phyloP scores from a whole-genome alignment of 176 grass and related monocot genomes.

The Olyra latifolia region DNA sequence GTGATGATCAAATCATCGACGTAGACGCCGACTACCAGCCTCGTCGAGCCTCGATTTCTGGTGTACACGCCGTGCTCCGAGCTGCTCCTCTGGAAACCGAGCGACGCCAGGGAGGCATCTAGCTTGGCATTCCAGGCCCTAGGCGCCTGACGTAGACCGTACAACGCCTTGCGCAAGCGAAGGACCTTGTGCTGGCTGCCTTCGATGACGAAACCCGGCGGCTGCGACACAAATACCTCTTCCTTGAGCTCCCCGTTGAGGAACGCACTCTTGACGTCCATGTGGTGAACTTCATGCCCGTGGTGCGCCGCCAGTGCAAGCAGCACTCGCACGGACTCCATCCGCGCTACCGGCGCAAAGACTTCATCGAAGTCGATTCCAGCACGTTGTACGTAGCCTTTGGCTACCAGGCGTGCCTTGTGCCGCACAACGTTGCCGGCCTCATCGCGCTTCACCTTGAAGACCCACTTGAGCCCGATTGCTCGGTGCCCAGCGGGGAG shows the following conservation, averaged over 20 bases:
- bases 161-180: neutral
- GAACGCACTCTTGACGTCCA: neutral
- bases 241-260: neutral
- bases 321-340: neutral
- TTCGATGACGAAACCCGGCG: neutral
- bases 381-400: too few species aligned
- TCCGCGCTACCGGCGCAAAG: too few species aligned
- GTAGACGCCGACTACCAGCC: too few species aligned
- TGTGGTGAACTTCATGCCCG: neutral
- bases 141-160: neutral
- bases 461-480: neutral
- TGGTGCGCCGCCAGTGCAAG: neutral
- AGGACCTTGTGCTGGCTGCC: neutral
- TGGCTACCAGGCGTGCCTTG: too few species aligned
- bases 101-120: neutral
- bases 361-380: too few species aligned
- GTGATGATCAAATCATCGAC: too few species aligned
- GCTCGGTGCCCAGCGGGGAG: neutral
- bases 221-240: too few species aligned
- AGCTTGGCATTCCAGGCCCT: neutral
- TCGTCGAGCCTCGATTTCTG: too few species aligned
- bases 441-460: too few species aligned
- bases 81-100: neutral
- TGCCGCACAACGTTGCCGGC: too few species aligned
- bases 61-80: neutral